Conservation (phyloP, 164 flowering plant species). For the Taxillus chinensis region DNA sequence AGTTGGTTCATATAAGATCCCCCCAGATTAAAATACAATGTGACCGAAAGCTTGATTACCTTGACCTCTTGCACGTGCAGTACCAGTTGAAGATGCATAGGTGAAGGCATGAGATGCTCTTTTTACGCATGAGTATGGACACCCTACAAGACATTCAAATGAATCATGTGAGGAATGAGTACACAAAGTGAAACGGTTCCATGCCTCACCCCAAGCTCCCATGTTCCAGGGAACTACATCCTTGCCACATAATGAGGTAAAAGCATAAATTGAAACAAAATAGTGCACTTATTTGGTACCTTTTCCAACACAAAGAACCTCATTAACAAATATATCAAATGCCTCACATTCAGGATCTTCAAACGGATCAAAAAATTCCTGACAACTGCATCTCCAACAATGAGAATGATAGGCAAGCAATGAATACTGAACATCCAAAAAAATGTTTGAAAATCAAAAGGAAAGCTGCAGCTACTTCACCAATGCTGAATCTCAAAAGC, state of each 20-base stretch:
- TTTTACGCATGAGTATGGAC: constrained; percentile 78
- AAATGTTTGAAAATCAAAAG: neutral
- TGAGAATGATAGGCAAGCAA: constrained; percentile 4
- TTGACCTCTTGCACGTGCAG: constrained; percentile 72
- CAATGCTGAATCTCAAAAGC: neutral
- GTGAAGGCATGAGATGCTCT: constrained; percentile 76
- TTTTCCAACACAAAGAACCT: constrained; percentile 71
- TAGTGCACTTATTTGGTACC: constrained; percentile 24
- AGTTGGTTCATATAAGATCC: neutral
- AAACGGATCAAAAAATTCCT: constrained; percentile 85
- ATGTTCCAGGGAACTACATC: no score
- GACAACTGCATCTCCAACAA: constrained; percentile 18
- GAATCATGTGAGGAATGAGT: neutral
- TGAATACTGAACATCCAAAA: neutral
- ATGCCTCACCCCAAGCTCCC: no score
- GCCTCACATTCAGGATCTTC: constrained; percentile 95
- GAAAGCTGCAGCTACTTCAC: neutral
- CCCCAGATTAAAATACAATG: no score
- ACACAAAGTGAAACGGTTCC: no score
- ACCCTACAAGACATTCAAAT: constrained; percentile 29
- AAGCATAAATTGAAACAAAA: neutral
- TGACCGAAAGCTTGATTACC: constrained; percentile 24
- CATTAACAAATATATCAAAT: constrained; percentile 72
- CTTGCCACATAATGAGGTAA: no score
- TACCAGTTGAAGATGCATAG: constrained; percentile 45